Evolutionary conservation across 1,139 yeast species (phyloP).

Genomic region (Spencermartinsiella ligniputridi): DNA sequence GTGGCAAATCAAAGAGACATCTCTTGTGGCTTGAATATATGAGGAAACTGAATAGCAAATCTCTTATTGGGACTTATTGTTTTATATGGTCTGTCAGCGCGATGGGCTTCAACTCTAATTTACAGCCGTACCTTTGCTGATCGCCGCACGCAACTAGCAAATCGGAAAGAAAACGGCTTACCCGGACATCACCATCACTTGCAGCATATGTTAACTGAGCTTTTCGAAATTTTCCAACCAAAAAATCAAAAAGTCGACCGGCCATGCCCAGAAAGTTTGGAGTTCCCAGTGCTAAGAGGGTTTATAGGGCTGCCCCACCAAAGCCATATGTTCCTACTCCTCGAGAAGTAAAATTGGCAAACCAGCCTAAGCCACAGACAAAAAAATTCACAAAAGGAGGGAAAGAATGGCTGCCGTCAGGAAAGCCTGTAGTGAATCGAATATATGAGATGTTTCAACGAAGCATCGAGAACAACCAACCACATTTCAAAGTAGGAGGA

Average conservation of each 20-base stretch:
- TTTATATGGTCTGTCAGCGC: too few relatives aligned
- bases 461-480: conserved; percentile 57
- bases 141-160: too few relatives aligned
- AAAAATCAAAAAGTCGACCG: too few relatives aligned
- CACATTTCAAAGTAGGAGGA: conserved; percentile 80
- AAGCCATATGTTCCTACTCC: conserved; percentile 19
- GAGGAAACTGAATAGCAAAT: too few relatives aligned
- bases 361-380: conserved; percentile 8
- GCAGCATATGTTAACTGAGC: too few relatives aligned
- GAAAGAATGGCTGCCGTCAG: conserved; percentile 2
- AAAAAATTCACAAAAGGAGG: conserved; percentile 4
- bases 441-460: conserved; percentile 41
- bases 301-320: conserved; percentile 23
- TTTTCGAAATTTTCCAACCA: too few relatives aligned
- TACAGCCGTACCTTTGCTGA: too few relatives aligned
- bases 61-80: too few relatives aligned
- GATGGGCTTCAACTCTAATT: too few relatives aligned
- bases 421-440: conserved; percentile 16
- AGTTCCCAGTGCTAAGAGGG: conserved; percentile 19
- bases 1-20: too few relatives aligned
- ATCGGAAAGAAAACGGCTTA: too few relatives aligned
- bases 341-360: conserved; percentile 8
- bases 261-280: conserved; percentile 22
- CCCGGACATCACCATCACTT: not conserved
- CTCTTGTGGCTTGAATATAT: too few relatives aligned